phyloP scores from a whole-genome alignment of 768 basidiomycete genomes.

The Wakefieldia striispora region DNA sequence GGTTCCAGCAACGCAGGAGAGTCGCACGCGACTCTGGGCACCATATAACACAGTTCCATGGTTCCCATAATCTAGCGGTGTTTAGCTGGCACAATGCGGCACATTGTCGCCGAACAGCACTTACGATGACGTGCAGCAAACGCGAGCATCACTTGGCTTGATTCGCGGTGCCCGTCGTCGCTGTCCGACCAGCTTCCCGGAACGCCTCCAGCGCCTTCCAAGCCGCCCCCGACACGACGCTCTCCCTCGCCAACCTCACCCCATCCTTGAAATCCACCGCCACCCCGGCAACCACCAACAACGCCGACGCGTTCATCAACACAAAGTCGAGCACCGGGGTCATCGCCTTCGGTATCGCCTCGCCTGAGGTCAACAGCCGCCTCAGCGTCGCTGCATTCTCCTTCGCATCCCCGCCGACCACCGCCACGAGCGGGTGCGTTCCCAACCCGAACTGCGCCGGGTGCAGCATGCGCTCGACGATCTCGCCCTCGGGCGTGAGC shows the following conservation, averaged over 20 bases:
- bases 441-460: constrained; percentile 78
- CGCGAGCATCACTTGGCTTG: too few species aligned
- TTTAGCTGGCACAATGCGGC: too few species aligned
- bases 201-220: constrained; percentile 57
- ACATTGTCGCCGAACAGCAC: too few species aligned
- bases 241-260: constrained; percentile 60
- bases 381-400: constrained; percentile 81
- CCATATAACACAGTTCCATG: too few species aligned
- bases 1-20: too few species aligned
- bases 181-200: constrained; percentile 37
- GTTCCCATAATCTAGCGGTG: too few species aligned
- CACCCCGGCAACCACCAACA: constrained; percentile 81
- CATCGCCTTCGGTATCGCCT: constrained; percentile 52
- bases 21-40: too few species aligned
- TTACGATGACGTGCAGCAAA: too few species aligned
- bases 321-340: constrained; percentile 81
- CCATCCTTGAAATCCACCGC: constrained; percentile 72
- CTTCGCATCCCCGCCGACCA: constrained; percentile 68
- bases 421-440: constrained; percentile 64
- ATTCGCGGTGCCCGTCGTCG: neutral
- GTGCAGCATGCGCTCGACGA: constrained; percentile 60
- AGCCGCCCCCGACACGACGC: constrained; percentile 57
- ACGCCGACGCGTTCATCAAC: constrained; percentile 83
- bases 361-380: constrained; percentile 57
- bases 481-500: constrained; percentile 57